phyloP scores from a whole-genome alignment of 805 yeast species.

The Ogataea naganishii region DNA sequence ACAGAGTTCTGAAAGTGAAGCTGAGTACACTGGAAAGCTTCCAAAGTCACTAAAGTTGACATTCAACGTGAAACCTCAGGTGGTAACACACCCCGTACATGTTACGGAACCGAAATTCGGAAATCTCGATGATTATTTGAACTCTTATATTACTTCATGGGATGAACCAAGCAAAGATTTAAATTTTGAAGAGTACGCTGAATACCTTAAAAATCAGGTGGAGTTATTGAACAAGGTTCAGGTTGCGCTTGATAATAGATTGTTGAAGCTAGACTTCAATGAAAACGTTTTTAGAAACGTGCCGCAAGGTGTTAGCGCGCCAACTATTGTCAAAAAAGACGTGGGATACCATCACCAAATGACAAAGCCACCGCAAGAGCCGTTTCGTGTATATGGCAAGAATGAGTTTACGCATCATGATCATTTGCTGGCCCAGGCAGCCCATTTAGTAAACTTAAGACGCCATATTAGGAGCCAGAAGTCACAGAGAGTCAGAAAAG shows the following conservation, averaged over 20 bases:
- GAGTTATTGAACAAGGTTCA: slow-evolving; percentile 33
- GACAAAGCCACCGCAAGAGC: slow-evolving; percentile 29
- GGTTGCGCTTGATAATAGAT: slow-evolving; percentile 35
- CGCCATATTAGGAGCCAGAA: slow-evolving; percentile 58
- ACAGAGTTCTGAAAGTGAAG: slow-evolving; percentile 2
- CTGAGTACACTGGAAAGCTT: too few species aligned
- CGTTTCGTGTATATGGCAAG: slow-evolving; percentile 23
- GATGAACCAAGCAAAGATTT: slow-evolving; percentile 42
- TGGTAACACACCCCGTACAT: slow-evolving; percentile 55
- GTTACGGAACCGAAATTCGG: slow-evolving; percentile 34
- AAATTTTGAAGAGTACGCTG: slow-evolving; percentile 49
- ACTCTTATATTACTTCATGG: slow-evolving; percentile 50
- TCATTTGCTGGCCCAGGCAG: slow-evolving; percentile 66
- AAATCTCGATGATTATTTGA: slow-evolving; percentile 34
- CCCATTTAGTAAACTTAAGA: slow-evolving; percentile 61
- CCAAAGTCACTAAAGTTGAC: slow-evolving; percentile 23
- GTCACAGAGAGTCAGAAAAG: slow-evolving; percentile 57
- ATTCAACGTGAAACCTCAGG: slow-evolving; percentile 32
- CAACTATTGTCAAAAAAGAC: slow-evolving; percentile 28
- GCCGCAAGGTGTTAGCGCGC: slow-evolving; percentile 29
- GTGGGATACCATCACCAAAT: slow-evolving; percentile 18
- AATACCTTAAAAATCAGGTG: slow-evolving; percentile 45
- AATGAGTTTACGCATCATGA: slow-evolving; percentile 52
- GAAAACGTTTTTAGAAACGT: slow-evolving; percentile 38
- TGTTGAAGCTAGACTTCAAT: slow-evolving; percentile 35